phyloP scores from a whole-genome alignment of 2,329 filamentous ascomycete species.

The Fusarium heterosporum region DNA sequence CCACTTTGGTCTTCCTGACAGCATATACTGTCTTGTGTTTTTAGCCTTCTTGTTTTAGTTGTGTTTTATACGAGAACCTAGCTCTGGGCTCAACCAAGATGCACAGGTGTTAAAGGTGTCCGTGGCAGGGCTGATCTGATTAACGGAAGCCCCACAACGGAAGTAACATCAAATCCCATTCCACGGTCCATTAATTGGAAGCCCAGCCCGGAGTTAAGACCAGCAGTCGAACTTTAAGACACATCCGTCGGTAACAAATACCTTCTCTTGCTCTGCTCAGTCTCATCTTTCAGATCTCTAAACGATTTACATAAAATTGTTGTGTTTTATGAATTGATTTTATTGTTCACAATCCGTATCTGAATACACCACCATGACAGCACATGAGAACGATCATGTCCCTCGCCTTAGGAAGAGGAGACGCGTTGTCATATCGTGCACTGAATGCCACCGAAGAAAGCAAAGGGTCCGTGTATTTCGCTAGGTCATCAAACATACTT shows the following conservation, averaged over 20 bases:
- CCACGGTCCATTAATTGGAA: constrained; percentile 1
- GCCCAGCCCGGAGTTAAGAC: constrained; percentile 19
- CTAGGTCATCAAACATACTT: no score
- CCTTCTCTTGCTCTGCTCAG: background rate
- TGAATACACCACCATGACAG: constrained; percentile 20
- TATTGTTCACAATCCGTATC: background rate
- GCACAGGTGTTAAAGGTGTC: constrained; percentile 2
- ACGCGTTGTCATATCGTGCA: constrained; percentile 71
- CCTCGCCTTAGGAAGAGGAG: constrained; percentile 62
- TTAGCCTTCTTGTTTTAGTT: background rate
- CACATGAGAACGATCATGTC: constrained; percentile 3
- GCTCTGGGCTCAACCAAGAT: background rate
- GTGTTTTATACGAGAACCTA: background rate
- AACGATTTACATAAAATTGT: background rate
- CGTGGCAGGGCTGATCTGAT: constrained; percentile 24
- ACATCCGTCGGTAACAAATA: background rate
- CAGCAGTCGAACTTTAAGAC: background rate
- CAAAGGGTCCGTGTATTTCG: constrained; percentile 60
- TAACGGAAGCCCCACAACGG: constrained; percentile 1
- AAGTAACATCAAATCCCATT: constrained; percentile 6
- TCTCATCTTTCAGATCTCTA: background rate
- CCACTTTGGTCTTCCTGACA: background rate
- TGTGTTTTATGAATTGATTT: background rate
- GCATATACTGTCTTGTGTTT: background rate
- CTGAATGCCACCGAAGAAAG: constrained; percentile 73